Evolutionary conservation across 257 asterid species (phyloP), one percentile per base, ranked within the genome.

Genomic region (Fraxinus americana): DNA sequence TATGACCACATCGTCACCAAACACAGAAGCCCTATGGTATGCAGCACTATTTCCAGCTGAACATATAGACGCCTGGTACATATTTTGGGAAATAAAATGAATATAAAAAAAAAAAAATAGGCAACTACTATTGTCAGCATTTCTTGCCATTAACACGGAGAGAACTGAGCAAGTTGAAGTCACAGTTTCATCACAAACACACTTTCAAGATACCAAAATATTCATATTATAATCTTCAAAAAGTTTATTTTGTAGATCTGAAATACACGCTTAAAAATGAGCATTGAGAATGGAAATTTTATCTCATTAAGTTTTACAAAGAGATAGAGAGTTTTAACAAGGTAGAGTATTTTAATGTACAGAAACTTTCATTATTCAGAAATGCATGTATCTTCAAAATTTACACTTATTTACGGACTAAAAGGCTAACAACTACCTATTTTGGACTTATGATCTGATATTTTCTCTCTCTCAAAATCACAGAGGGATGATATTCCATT

Each of bases 31-130:
- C 79, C 97, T 84, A 9, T 90, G 97, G 82, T 95, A 95, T 68
- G 99, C 90, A 80, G 99, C 97, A 89, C 97, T 88, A 71, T 95
- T 97, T 72, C 98, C 99, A 52, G 99, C 94, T 43, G 91, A 74
- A 82, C 99, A 95, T 21, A 80, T 48, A 67, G 97, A 91, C 21
- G 98, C 96, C 99, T 95, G 91, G 50, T 82, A 39, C 80, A 81
- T 72, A 85, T 57, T 41, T 23, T 57, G 77, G 69, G 78, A 72
- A 50, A 41, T 34, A 38, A 69, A 57, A 52, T 23, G 41, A 72
- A 17, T 16, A 45, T 43, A 23, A 69, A n/a, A 14, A 52, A 52
- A 50, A 13, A 5, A 52, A 52, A 52, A 14, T 29, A 75, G 21
- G 16, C 59, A 4, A 13, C 35, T 30, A 21, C 61, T 71, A 61